Evolutionary conservation across 257 asterid genomes (phyloP), one percentile per base, ranked within the genome.

Genomic region (Solanum chiquidenum): DNA sequence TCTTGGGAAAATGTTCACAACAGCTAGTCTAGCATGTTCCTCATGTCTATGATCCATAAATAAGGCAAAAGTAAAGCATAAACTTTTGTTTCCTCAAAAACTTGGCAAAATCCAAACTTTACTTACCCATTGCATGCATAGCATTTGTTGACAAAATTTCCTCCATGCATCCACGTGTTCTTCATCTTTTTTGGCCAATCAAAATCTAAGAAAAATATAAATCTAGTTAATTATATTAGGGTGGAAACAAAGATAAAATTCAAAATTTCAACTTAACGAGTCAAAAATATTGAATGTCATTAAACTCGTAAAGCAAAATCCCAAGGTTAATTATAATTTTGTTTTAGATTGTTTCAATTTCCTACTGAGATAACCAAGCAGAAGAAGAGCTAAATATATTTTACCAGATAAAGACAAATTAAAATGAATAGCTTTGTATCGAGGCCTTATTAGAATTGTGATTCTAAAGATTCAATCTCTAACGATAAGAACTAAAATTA

Each of bases 51-150:
- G 77, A n/a, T 69, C 87, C 80, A 37, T n/a, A 62, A 85, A 84
- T 60, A 84, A 86, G 75, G 87, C 74, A 87, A 88, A 83, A 83
- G 64, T 34, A 58, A 58, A 58, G 83, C 7, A 84, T 49, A 83
- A 88, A 86, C 16, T 66, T 27, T 68, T 62, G 12, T n/a, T 80
- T 29, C 21, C 66, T 44, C 9, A 9, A 14, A 44, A 79, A 27
- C 73, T 86, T 86, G 92, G 87, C 66, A 88, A 68, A 69, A 11
- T 35, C 62, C 83, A 79, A 76, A 35, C 33, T 74, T 11, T 21
- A 34, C 38, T 12, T 71, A 38, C 29, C 86, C 82, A 86, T 87
- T 89, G 92, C 92, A 90, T 90, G 91, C n/a, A 83, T 13, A 55
- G 83, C 90, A 89, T 83, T 71, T 90, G 91, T 89, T 85, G 72